A percentile compares a stretch with the other conserved stretches of the same genome.
Evolutionary conservation across 805 yeast species (phyloP).

Genomic region (Henningerozyma blattae): DNA sequence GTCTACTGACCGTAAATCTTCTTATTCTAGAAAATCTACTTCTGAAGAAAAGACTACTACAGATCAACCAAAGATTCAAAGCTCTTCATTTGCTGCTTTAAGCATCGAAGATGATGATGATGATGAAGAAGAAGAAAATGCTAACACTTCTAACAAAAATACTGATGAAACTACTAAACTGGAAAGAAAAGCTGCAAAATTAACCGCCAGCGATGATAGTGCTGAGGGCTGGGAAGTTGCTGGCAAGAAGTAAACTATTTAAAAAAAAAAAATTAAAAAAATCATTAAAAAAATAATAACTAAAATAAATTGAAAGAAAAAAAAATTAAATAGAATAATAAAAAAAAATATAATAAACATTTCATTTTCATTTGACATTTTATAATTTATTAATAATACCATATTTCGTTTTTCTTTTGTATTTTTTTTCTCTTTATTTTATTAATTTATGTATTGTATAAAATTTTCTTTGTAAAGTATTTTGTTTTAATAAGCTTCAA

Average conservation of each 20-base stretch:
- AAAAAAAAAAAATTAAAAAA: too few relatives aligned
- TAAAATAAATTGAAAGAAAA: too few relatives aligned
- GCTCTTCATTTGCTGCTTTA: conserved; percentile 39
- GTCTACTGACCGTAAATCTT: conserved; percentile 5
- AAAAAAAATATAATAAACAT: too few relatives aligned
- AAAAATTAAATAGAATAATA: too few relatives aligned
- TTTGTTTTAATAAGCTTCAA: too few relatives aligned
- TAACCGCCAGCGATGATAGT: conserved; percentile 26
- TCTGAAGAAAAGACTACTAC: conserved; percentile 14
- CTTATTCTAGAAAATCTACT: background rate
- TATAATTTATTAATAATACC: too few relatives aligned
- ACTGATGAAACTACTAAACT: conserved; percentile 11
- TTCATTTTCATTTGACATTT: too few relatives aligned
- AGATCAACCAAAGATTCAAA: conserved; percentile 26
- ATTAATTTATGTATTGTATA: too few relatives aligned
- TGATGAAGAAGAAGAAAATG: conserved; percentile 24
- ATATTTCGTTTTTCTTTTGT: too few relatives aligned
- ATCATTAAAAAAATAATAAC: too few relatives aligned
- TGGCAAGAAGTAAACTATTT: conserved; percentile 27
- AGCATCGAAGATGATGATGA: conserved; percentile 42
- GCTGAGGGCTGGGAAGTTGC: conserved; percentile 37
- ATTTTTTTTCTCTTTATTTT: too few relatives aligned
- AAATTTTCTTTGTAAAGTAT: too few relatives aligned
- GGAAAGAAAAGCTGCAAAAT: conserved; percentile 28
- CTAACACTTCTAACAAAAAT: background rate